Percentiles rank a stretch among this genome's conserved stretches.
These are phyloP conservation scores for Casuarina cunninghamiana DNA, from an alignment of 306 rosid genomes.

Conservation along the genomic window DNA sequence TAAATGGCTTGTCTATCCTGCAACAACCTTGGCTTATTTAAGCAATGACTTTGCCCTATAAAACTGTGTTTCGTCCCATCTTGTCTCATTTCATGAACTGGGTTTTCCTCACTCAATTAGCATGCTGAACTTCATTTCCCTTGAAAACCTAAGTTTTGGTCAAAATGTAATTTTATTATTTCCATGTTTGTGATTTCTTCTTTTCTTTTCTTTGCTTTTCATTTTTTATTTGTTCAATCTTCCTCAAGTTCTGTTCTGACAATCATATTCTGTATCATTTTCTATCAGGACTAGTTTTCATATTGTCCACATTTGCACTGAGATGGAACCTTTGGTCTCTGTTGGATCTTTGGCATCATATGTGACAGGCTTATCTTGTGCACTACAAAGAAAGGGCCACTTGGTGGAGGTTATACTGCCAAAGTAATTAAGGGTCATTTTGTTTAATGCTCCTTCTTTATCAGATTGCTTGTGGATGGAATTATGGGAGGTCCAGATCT, in stretches of 20 bases:
- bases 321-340: conserved; percentile 80
- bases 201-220: not conserved
- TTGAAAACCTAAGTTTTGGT: not conserved
- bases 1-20: not conserved
- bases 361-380: conserved; percentile 82
- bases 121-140: not conserved
- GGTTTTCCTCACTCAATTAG: conserved; percentile 1
- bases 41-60: not conserved
- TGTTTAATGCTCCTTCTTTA: conserved; percentile 23
- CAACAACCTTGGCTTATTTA: not conserved
- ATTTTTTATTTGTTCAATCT: not conserved
- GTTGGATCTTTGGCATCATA: conserved; percentile 74
- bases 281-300: conserved; percentile 70
- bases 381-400: conserved; percentile 87
- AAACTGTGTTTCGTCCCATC: conserved; percentile 1
- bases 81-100: not conserved
- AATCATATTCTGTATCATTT: conserved; percentile 32
- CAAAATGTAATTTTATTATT: not conserved
- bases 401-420: conserved; percentile 90
- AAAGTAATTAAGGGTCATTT: conserved; percentile 53
- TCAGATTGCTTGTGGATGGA: conserved; percentile 14
- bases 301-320: conserved; percentile 84
- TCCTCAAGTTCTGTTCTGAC: conserved; percentile 25
- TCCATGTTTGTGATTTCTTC: not conserved
- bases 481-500: conserved; percentile 19